A percentile compares a stretch with the other conserved stretches of the same genome.
Conservation (phyloP, 2,329 filamentous ascomycete species). For the Calonectria henricotiae region DNA sequence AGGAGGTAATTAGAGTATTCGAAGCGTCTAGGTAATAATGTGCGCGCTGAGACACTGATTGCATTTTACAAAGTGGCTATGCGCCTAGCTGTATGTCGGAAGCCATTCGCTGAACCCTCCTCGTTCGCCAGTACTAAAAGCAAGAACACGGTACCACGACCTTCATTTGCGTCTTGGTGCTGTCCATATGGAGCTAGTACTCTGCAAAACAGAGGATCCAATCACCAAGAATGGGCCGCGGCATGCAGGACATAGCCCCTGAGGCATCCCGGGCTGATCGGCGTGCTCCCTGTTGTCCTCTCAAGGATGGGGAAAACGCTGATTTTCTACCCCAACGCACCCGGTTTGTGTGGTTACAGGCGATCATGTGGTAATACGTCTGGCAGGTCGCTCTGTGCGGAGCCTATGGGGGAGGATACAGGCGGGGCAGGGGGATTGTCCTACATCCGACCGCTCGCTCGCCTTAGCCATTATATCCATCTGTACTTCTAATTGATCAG, state of each 20-base stretch:
- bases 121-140: conserved; percentile 4
- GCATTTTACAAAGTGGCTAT: conserved; percentile 1
- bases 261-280: background rate
- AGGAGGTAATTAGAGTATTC: background rate
- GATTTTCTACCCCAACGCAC: background rate
- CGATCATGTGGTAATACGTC: background rate
- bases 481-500: background rate
- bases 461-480: background rate
- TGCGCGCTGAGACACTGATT: conserved; percentile 8
- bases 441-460: background rate
- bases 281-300: conserved; percentile 18
- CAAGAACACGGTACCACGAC: background rate
- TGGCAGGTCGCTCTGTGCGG: conserved; percentile 5
- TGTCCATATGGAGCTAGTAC: background rate
- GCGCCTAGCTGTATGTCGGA: conserved; percentile 1
- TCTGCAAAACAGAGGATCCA: background rate
- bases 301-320: background rate
- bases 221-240: conserved; percentile 1
- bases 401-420: background rate
- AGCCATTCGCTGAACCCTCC: background rate
- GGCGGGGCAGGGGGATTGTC: background rate
- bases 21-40: background rate
- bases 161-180: background rate
- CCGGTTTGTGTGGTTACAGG: background rate
- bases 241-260: conserved; percentile 20